phyloP scores from a whole-genome alignment of 495 filamentous ascomycete species.

The Penicillium tannophilum region DNA sequence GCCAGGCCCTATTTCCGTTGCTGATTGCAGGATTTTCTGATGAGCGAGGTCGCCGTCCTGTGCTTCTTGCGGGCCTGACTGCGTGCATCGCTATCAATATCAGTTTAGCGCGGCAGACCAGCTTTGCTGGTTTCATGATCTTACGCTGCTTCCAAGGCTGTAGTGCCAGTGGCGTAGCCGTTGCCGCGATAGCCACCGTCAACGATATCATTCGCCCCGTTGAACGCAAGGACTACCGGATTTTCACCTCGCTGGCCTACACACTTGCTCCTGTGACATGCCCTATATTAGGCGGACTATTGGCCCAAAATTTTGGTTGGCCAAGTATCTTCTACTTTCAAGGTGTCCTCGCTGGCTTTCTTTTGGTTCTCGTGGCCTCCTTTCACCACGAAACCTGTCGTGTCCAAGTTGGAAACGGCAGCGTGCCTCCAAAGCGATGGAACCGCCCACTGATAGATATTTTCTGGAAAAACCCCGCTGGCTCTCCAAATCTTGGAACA shows the following conservation, averaged over 20 bases:
- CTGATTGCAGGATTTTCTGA: neutral
- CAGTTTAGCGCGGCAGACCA: no score
- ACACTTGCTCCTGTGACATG: neutral
- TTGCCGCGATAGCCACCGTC: neutral
- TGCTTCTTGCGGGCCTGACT: neutral
- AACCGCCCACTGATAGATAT: neutral
- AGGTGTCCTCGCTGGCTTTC: no score
- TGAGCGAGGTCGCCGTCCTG: constrained; percentile 1
- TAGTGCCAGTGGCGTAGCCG: neutral
- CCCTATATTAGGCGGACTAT: no score
- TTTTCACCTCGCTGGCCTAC: neutral
- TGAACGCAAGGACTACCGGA: constrained; percentile 1
- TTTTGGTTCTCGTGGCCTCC: neutral
- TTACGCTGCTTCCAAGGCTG: no score
- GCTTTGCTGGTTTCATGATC: no score
- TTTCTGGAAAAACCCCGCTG: no score
- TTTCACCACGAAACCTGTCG: neutral
- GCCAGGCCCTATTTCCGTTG: neutral
- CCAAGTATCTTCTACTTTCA: no score
- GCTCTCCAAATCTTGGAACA: no score
- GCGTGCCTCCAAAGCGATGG: neutral
- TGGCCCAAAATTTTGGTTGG: no score
- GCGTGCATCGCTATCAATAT: no score
- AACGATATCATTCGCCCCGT: neutral
- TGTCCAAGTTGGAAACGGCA: neutral